These are phyloP conservation scores for Herpetomonas samuelpessoai DNA, from an alignment of 208 protist genomes.

Conservation along the genomic window DNA sequence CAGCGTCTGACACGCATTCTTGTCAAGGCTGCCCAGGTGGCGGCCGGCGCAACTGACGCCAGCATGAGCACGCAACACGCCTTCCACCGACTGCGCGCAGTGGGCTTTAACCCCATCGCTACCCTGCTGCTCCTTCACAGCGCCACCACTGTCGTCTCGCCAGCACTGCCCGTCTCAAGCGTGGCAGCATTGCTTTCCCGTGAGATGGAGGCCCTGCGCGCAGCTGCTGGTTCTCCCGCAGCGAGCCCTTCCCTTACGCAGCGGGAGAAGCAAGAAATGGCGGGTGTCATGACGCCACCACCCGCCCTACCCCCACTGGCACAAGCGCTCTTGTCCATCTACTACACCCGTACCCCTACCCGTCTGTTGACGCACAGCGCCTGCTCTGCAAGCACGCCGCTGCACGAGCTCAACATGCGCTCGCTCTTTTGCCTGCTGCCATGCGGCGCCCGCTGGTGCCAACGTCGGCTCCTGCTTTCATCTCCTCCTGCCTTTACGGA, in stretches of 20 bases:
- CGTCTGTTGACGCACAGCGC: background rate
- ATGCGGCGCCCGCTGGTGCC: slow-evolving; percentile 6
- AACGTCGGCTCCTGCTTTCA: no score
- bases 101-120: slow-evolving; percentile 12
- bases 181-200: background rate
- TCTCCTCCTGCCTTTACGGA: background rate
- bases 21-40: no score
- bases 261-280: no score
- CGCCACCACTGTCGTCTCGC: background rate
- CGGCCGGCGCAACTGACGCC: no score
- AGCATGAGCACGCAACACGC: no score
- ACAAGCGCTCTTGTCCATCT: background rate
- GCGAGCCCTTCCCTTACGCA: no score
- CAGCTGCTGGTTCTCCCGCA: background rate
- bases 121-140: slow-evolving; percentile 10
- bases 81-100: no score
- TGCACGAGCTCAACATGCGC: slow-evolving; percentile 31
- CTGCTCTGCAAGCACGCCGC: slow-evolving; percentile 8
- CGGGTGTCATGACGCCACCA: background rate
- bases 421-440: slow-evolving; percentile 21
- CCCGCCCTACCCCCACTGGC: background rate
- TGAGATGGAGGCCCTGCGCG: background rate
- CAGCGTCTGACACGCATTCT: slow-evolving; percentile 33
- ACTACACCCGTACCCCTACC: background rate
- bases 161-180: background rate